Conservation (phyloP, 805 yeast genomes). For the Metschnikowia baotianmanensis region DNA sequence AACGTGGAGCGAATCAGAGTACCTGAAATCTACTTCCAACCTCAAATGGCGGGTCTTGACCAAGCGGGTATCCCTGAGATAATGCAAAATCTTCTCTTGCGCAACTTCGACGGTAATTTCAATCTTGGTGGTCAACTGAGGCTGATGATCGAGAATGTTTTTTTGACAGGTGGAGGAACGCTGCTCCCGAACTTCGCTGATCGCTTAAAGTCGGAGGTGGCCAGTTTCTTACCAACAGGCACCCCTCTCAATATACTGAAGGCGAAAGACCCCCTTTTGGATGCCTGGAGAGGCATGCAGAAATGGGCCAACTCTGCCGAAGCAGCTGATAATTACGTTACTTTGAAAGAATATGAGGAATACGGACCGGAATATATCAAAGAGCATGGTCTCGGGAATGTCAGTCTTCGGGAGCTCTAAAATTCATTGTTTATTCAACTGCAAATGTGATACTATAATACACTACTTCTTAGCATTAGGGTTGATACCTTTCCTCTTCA, state of each 20-base stretch:
- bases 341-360: conserved; percentile 78
- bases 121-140: conserved; percentile 52
- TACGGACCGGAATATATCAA: conserved; percentile 86
- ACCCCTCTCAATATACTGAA: conserved; percentile 56
- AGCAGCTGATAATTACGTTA: conserved; percentile 48
- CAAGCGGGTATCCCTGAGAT: conserved; percentile 92
- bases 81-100: conserved; percentile 59
- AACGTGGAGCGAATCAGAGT: conserved; percentile 89
- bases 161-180: conserved; percentile 85
- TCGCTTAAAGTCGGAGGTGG: conserved; percentile 69
- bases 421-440: too few relatives aligned
- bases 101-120: conserved; percentile 58
- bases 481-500: conserved; percentile 71
- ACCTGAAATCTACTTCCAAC: conserved; percentile 91
- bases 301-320: conserved; percentile 60
- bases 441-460: conserved; percentile 8
- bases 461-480: conserved; percentile 45
- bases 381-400: conserved; percentile 80
- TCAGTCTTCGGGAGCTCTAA: conserved; percentile 25
- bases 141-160: conserved; percentile 59
- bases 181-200: conserved; percentile 60
- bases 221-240: conserved; percentile 66
- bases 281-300: conserved; percentile 95
- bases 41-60: conserved; percentile 90
- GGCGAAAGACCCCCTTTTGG: conserved; percentile 69